These are phyloP conservation scores for Pythium brassicae DNA, from an alignment of 352 stramenopile species.

Conservation along the genomic window DNA sequence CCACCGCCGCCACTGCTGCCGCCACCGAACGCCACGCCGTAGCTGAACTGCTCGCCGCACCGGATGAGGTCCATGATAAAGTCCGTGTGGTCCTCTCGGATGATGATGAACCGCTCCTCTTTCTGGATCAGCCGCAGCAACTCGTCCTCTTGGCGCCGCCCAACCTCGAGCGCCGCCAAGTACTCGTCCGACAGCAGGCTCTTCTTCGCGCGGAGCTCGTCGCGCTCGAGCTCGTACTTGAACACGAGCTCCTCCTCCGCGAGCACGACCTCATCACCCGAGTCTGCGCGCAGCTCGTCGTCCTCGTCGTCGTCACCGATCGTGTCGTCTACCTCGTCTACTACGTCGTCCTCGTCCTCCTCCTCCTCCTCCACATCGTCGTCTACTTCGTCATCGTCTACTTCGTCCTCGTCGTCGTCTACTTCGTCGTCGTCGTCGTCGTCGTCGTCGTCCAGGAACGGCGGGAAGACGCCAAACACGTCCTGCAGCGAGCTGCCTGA, in stretches of 20 bases:
- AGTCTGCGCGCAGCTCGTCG: slow-evolving; percentile 20
- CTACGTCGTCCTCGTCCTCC: slow-evolving; percentile 33
- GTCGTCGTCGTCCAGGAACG: slow-evolving; percentile 67
- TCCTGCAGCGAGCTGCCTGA: slow-evolving; percentile 68
- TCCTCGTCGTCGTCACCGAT: slow-evolving; percentile 44
- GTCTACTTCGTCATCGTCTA: slow-evolving; percentile 50
- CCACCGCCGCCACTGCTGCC: slow-evolving; percentile 15
- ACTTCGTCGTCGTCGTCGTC: slow-evolving; percentile 62
- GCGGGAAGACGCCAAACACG: slow-evolving; percentile 72
- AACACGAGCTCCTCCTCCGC: slow-evolving; percentile 66
- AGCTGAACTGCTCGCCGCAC: slow-evolving; percentile 74
- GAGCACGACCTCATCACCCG: slow-evolving; percentile 35
- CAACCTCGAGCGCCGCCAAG: slow-evolving; percentile 53
- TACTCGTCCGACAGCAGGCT: slow-evolving; percentile 60
- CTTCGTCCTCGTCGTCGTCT: slow-evolving; percentile 45
- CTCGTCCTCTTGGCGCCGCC: slow-evolving; percentile 64
- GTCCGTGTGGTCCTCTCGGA: slow-evolving; percentile 72
- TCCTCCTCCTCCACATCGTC: slow-evolving; percentile 26
- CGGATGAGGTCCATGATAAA: slow-evolving; percentile 82
- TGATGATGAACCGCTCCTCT: slow-evolving; percentile 82
- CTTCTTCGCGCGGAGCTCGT: slow-evolving; percentile 25
- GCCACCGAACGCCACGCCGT: slow-evolving; percentile 40
- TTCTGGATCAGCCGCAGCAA: slow-evolving; percentile 72
- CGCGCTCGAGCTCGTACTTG: slow-evolving; percentile 66
- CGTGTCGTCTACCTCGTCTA: slow-evolving; percentile 35